Evolutionary conservation across 2,329 filamentous ascomycete genomes (phyloP).

Genomic region (Rhynchosporium agropyri): DNA sequence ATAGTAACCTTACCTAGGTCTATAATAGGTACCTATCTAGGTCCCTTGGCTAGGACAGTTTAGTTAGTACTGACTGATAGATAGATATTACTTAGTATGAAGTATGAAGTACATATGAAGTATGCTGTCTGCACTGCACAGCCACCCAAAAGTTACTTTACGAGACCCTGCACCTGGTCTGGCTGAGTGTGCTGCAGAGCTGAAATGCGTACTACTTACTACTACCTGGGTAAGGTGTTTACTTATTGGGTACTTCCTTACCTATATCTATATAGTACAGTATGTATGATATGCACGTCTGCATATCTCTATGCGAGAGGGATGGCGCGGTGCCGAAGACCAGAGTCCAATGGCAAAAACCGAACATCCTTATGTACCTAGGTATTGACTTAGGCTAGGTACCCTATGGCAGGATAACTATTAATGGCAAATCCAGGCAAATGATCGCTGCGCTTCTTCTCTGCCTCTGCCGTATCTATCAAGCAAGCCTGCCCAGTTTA

Average conservation of each 20-base stretch:
- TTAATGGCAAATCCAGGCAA: background rate
- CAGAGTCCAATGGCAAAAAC: background rate
- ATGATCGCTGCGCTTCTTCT: conserved; percentile 22
- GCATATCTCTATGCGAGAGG: conserved; percentile 14
- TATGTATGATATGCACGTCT: conserved; percentile 14
- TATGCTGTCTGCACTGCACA: background rate
- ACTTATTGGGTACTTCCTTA: no score
- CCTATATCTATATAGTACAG: no score
- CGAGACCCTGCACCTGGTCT: background rate
- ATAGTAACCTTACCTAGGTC: no score
- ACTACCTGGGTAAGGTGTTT: no score
- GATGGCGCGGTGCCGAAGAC: conserved; percentile 16
- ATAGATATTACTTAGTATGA: background rate
- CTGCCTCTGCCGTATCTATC: no score
- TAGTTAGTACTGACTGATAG: background rate
- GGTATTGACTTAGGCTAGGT: no score
- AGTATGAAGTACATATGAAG: no score
- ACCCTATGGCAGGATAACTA: no score
- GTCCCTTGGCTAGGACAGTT: no score
- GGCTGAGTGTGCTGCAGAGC: background rate
- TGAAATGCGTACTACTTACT: conserved; percentile 4
- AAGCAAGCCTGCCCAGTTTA: conserved; percentile 6
- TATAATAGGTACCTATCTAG: no score
- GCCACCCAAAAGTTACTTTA: conserved; percentile 10
- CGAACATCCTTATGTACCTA: no score